Percentiles rank a stretch among this genome's conserved stretches.
Evolutionary conservation across 129 eudicot genomes (phyloP).

Genomic region (Mikania micrantha): DNA sequence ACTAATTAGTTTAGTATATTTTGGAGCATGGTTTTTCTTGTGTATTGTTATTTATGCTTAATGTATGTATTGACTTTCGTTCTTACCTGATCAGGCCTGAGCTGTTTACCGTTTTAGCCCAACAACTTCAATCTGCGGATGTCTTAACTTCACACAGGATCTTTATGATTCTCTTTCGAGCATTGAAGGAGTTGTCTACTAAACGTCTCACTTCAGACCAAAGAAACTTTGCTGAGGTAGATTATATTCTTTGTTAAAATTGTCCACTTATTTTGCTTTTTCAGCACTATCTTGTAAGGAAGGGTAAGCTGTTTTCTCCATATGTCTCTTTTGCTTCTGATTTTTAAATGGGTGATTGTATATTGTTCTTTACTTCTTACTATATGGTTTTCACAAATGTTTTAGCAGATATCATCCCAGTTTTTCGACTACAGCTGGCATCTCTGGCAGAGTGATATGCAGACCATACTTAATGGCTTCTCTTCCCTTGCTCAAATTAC

Average conservation of each 20-base stretch:
- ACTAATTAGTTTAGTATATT: not conserved
- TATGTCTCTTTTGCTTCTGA: not conserved
- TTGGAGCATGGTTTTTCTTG: not conserved
- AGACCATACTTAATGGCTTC: constrained; percentile 63
- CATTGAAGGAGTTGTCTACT: constrained; percentile 85
- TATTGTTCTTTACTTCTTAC: constrained; percentile 10
- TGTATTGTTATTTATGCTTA: constrained; percentile 12
- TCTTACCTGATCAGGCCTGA: constrained; percentile 66
- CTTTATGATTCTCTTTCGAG: constrained; percentile 80
- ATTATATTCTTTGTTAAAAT: not conserved
- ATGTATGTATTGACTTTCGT: not conserved
- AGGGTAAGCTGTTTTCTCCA: not conserved
- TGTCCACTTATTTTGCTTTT: not conserved
- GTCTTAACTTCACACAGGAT: constrained; percentile 81
- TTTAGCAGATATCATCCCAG: constrained; percentile 86
- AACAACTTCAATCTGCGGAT: constrained; percentile 84
- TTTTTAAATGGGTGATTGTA: not conserved
- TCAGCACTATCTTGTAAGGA: not conserved
- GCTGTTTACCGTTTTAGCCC: constrained; percentile 71
- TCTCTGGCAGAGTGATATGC: constrained; percentile 93
- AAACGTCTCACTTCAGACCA: constrained; percentile 92
- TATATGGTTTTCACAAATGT: constrained; percentile 17
- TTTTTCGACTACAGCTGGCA: constrained; percentile 97
- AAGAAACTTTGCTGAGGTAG: constrained; percentile 82
- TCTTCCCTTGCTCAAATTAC: constrained; percentile 51